phyloP scores from a whole-genome alignment of 805 yeast species.

The Saccharomycopsis sp. region DNA sequence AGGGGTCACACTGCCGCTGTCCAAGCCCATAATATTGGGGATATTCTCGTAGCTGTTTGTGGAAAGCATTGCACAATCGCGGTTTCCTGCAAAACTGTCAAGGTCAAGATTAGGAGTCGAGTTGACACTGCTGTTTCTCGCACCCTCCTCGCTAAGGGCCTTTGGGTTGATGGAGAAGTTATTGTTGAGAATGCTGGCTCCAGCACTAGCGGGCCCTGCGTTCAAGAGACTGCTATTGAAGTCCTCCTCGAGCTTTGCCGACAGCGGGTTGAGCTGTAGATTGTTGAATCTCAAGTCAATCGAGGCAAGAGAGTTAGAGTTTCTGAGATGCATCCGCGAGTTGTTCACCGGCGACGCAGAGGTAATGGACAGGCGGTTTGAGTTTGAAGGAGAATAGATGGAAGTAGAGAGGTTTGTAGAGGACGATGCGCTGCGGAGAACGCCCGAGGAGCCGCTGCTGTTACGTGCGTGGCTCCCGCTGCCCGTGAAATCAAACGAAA shows the following conservation, averaged over 20 bases:
- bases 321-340: not conserved
- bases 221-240: not conserved
- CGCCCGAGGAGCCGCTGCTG: too few relatives aligned
- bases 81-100: not conserved
- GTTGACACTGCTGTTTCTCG: not conserved
- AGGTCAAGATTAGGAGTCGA: not conserved
- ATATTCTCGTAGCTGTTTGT: not conserved
- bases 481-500: not conserved
- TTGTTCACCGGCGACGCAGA: not conserved
- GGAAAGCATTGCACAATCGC: not conserved
- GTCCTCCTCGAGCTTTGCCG: not conserved
- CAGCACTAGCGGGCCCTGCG: constrained; percentile 1
- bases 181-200: not conserved
- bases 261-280: not conserved
- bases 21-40: not conserved
- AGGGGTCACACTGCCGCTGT: not conserved
- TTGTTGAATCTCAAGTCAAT: constrained; percentile 9
- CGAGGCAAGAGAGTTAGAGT: constrained; percentile 12
- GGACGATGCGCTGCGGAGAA: not conserved
- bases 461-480: not conserved
- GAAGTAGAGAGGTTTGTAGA: constrained; percentile 2
- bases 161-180: constrained; percentile 11
- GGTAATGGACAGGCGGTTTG: not conserved
- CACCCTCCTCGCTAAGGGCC: constrained; percentile 6
- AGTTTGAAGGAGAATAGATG: constrained; percentile 2